Evolutionary conservation across 2,329 filamentous ascomycete species (phyloP).

Genomic region (Stachybotrys chartarum): DNA sequence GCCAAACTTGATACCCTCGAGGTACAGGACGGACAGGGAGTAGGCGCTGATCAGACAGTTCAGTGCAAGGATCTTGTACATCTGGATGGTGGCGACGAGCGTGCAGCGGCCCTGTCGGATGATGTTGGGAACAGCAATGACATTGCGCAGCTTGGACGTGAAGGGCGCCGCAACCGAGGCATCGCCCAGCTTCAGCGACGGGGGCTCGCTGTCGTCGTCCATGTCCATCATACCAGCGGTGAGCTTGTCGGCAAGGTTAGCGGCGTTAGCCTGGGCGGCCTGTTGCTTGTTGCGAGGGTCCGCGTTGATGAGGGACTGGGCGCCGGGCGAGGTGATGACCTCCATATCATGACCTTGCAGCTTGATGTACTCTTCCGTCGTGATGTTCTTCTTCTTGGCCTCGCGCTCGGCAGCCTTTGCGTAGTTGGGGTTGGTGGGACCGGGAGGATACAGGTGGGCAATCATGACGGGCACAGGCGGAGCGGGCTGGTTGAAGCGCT

Average conservation of each 20-base stretch:
- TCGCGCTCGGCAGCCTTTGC: slow-evolving; percentile 86
- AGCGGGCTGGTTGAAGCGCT: slow-evolving; percentile 84
- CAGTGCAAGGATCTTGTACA: slow-evolving; percentile 98
- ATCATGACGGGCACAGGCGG: slow-evolving; percentile 92
- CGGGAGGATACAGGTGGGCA: slow-evolving; percentile 89
- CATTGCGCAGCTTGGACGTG: slow-evolving; percentile 94
- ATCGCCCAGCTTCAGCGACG: slow-evolving; percentile 93
- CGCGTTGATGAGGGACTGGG: slow-evolving; percentile 47
- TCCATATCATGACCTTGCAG: slow-evolving; percentile 47
- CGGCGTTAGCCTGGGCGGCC: slow-evolving; percentile 59
- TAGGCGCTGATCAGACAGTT: slow-evolving; percentile 98
- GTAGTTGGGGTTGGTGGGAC: slow-evolving; percentile 87
- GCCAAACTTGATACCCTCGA: slow-evolving; percentile 98
- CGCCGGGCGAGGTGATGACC: slow-evolving; percentile 60
- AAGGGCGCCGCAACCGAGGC: slow-evolving; percentile 96
- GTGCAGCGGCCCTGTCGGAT: slow-evolving; percentile 97
- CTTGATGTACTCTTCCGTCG: slow-evolving; percentile 49
- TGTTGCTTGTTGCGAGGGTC: slow-evolving; percentile 40
- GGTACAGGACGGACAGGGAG: slow-evolving; percentile 89
- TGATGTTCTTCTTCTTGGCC: slow-evolving; percentile 68
- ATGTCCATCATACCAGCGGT: slow-evolving; percentile 83
- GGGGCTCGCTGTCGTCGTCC: slow-evolving; percentile 84
- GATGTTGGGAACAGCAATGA: slow-evolving; percentile 95
- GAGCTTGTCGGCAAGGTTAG: slow-evolving; percentile 77
- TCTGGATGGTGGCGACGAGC: slow-evolving; percentile 95